A percentile compares a stretch with the other conserved stretches of the same genome.
phyloP scores from a whole-genome alignment of 441 rosid genomes.

The Mallotus repandus region DNA sequence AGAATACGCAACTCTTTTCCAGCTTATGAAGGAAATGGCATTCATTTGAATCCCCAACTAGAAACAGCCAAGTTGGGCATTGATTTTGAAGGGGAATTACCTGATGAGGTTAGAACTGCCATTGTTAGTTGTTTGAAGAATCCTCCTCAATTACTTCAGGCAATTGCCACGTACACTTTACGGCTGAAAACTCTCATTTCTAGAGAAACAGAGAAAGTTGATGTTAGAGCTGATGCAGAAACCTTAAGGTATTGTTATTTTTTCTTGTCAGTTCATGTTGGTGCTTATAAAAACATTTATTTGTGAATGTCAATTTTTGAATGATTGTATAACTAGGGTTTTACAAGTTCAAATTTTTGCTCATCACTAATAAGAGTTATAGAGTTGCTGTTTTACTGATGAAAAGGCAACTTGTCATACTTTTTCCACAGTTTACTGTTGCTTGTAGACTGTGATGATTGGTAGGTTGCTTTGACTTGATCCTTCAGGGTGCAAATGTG shows the following conservation, averaged over 20 bases:
- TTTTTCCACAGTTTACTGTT: background rate
- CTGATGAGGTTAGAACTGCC: slow-evolving; percentile 65
- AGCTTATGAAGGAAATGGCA: slow-evolving; percentile 89
- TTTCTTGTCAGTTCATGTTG: slow-evolving; percentile 11
- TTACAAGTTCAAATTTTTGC: background rate
- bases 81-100: slow-evolving; percentile 79
- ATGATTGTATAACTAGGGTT: background rate
- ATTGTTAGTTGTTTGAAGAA: slow-evolving; percentile 60
- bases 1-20: slow-evolving; percentile 73
- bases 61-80: slow-evolving; percentile 78
- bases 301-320: slow-evolving; percentile 6
- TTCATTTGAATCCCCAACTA: slow-evolving; percentile 69
- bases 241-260: slow-evolving; percentile 46
- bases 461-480: too few relatives aligned
- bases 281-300: background rate
- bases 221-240: slow-evolving; percentile 95
- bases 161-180: slow-evolving; percentile 64
- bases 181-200: slow-evolving; percentile 63
- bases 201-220: slow-evolving; percentile 82
- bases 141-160: slow-evolving; percentile 82
- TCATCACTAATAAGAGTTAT: background rate
- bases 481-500: background rate
- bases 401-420: background rate
- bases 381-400: background rate
- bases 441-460: background rate